Evolutionary conservation across 345 rosid genomes (phyloP).

Genomic region (Luvunga scandens): DNA sequence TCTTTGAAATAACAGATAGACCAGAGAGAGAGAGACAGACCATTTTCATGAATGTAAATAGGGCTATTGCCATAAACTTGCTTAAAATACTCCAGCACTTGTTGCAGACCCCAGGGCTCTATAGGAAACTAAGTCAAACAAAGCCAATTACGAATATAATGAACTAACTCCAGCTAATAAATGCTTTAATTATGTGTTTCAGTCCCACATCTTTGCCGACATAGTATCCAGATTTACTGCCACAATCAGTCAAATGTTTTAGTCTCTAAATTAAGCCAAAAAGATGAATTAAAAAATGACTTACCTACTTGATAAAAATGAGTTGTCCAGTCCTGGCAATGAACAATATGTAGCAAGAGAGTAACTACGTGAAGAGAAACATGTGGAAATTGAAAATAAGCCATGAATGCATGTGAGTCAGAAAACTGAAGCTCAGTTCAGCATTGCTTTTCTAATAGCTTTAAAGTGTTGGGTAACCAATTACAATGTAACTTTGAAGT

Average conservation of each 20-base stretch:
- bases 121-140: conserved; percentile 28
- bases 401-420: not conserved
- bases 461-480: too few relatives aligned
- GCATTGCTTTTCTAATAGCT: too few relatives aligned
- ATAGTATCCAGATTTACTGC: conserved; percentile 22
- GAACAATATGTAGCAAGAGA: not conserved
- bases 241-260: conserved; percentile 1
- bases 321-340: not conserved
- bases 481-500: too few relatives aligned
- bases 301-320: not conserved
- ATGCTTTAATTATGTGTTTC: not conserved
- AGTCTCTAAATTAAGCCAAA: not conserved
- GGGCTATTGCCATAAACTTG: conserved; percentile 41
- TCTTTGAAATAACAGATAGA: not conserved
- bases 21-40: conserved; percentile 24
- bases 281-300: not conserved
- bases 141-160: not conserved
- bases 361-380: not conserved
- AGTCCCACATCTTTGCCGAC: conserved; percentile 21
- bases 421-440: not conserved
- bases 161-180: not conserved
- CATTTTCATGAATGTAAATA: conserved; percentile 47
- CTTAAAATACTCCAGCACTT: conserved; percentile 37
- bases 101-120: conserved; percentile 33
- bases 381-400: not conserved